Conservation (phyloP, 164 flowering plant genomes). For the Chloranthus sessilifolius region DNA sequence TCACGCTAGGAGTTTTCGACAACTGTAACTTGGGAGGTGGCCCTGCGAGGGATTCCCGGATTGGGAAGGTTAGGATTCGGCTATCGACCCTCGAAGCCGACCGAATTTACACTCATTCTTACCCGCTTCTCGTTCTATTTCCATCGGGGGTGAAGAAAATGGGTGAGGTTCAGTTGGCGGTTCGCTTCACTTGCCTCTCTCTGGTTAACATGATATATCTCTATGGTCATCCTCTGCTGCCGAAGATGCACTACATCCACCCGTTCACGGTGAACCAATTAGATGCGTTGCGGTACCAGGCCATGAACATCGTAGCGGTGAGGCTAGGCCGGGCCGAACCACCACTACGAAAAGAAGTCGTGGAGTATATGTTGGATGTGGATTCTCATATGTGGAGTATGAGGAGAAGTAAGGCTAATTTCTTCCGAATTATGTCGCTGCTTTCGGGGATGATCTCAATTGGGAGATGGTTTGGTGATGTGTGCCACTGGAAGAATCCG, state of each 20-base stretch:
- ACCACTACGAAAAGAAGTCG: constrained; percentile 50
- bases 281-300: constrained; percentile 41
- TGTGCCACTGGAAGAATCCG: constrained; percentile 50
- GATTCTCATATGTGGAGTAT: constrained; percentile 61
- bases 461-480: constrained; percentile 34
- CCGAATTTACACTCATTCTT: constrained; percentile 39
- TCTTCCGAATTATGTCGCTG: constrained; percentile 47
- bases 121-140: constrained; percentile 50
- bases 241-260: constrained; percentile 53
- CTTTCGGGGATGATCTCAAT: constrained; percentile 32
- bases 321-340: constrained; percentile 56
- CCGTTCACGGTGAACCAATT: constrained; percentile 54
- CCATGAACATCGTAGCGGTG: constrained; percentile 45
- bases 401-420: constrained; percentile 63
- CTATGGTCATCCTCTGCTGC: constrained; percentile 42
- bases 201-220: constrained; percentile 34
- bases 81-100: constrained; percentile 46
- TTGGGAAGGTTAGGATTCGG: constrained; percentile 50
- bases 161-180: constrained; percentile 51
- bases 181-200: constrained; percentile 44
- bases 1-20: constrained; percentile 49
- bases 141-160: constrained; percentile 54
- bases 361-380: constrained; percentile 58
- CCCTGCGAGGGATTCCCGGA: constrained; percentile 28
- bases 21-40: constrained; percentile 35